Evolutionary conservation across 2,329 filamentous ascomycete species (phyloP), one percentile per base, ranked within the genome.

Genomic region (Coniochaeta ligniaria): DNA sequence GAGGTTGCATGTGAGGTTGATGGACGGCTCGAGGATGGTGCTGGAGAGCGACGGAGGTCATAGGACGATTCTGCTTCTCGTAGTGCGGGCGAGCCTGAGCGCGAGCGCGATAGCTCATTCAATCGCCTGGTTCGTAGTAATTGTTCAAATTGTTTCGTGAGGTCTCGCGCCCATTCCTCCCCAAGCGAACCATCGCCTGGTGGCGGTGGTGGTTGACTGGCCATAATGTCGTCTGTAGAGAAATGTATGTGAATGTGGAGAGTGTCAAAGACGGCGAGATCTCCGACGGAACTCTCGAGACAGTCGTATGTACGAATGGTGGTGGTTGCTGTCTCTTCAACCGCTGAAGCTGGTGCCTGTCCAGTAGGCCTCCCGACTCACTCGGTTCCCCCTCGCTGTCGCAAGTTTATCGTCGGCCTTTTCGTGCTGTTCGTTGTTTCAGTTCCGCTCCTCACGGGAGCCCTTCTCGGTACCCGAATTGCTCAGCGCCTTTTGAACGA

Each of bases 111-210:
- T 58, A 97, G 81, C 65, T 93, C 90, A 72, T 91, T 93, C 80
- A 96, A 86, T 73, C 92, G 86, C 79, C 91, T 93, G 61, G 90
- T 92, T 73, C 91, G 89, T 70, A 98, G 82, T 63, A 96, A 79
- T 65, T 92, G 89, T 72, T 96, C 91, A 74, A 97, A 97, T 70
- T 92, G 89, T 68, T 89, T 79, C 58, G 90, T 88, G 68, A 98
- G 79, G 62, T 92, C 90, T 68, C 85, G 83, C 28, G 92, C 91
- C 86, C 88, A 91, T 69, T 84, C 82, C 70, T 92, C 89, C 70
- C 88, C 88, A 68, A 85, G 83, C 43, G 43, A 47, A 22, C 47
- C 47, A 31, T 52, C 47, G 47, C 47, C 47, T 12, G 24, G 26
- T 17, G 47, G 47, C 47, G 47, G 47, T 52, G 47, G 47, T 52